Percentiles rank a stretch among this genome's conserved stretches.
Conservation (phyloP, 331 rosid genomes). For the Malus hybrid region DNA sequence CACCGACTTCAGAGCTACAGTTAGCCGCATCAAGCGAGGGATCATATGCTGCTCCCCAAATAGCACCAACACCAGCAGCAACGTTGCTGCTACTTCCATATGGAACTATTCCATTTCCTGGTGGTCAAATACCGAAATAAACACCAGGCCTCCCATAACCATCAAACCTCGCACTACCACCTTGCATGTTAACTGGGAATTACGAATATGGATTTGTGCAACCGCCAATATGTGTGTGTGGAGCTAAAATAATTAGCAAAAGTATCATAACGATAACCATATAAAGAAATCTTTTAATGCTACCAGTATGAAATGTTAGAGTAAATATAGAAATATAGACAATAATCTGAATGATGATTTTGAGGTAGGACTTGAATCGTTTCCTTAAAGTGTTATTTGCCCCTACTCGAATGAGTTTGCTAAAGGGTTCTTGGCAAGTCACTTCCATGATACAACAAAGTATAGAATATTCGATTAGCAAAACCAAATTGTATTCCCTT, state of each 20-base stretch:
- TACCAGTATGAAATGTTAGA: neutral
- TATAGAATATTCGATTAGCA: too few species aligned
- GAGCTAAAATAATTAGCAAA: slow-evolving; percentile 28
- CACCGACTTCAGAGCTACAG: neutral
- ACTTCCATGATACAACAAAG: too few species aligned
- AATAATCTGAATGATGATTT: too few species aligned
- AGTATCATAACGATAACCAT: slow-evolving; percentile 19
- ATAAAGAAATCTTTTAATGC: slow-evolving; percentile 1
- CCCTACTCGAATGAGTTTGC: too few species aligned
- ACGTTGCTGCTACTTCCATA: slow-evolving; percentile 36
- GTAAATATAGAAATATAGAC: too few species aligned
- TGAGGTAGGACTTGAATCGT: too few species aligned
- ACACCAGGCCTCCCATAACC: slow-evolving; percentile 41
- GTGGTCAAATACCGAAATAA: slow-evolving; percentile 30
- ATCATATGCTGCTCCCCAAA: slow-evolving; percentile 32
- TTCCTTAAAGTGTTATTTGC: too few species aligned
- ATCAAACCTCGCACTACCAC: slow-evolving; percentile 30
- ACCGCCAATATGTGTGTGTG: slow-evolving; percentile 28
- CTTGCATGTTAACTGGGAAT: slow-evolving; percentile 20
- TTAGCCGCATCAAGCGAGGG: slow-evolving; percentile 18
- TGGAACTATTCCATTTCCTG: slow-evolving; percentile 27
- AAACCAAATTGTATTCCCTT: too few species aligned
- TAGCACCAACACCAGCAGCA: slow-evolving; percentile 17
- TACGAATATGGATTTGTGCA: slow-evolving; percentile 12
- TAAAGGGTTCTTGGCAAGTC: too few species aligned